Base-by-base conservation (phyloP, 2,329 filamentous ascomycete species). In the Penicillium vulpinum region DNA sequence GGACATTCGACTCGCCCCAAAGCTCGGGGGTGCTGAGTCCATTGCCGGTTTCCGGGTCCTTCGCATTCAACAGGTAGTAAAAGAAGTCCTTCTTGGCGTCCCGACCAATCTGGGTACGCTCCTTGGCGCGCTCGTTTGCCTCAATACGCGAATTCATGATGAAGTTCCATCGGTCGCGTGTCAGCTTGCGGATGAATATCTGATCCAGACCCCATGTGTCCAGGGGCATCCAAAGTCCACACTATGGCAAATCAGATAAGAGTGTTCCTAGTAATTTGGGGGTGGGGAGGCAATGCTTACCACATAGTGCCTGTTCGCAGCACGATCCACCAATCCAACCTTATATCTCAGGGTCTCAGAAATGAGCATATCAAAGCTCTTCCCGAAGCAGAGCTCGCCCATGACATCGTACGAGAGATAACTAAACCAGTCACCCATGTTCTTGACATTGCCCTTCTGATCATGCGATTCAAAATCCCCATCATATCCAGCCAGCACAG, bases 81-180 rank as follows among this genome's bases (percentile, higher is more conserved):
- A 91, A 90, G 77, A 91, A 90, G 69, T 91, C 88, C 55, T 87
- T 85, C 33, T 88, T 86, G 65, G 85, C 86, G 46, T 82, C 86
- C 62, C 83, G 85, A 62, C 85, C 85, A 28, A 86, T 86, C 26
- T 88, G 76, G 59, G 73, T 62, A 22, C 73, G 70, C 54, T 76
- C 73, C 53, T 85, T 84, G 47, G 86, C 88, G 24, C 88, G 82
- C 66, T 89, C 84, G 15, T 81, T 81, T 39, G 89, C 81, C 73
- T 90, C 88, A 2, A 80, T 77, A 48, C 87, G 85, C 72, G 85
- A 88, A 75, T 90, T 90, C 50, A 82, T 81, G 82, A 90, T 88
- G 70, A 90, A 91, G 58, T 83, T 81, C 69, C 84, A 87, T 3
- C 88, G 83, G 41, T 86, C 86, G 24, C 81, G 82, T 11, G 88